A percentile compares a stretch with the other conserved stretches of the same genome.
These are phyloP conservation scores for Colletotrichum camelliae DNA, from an alignment of 2,329 filamentous ascomycete species.

Conservation along the genomic window DNA sequence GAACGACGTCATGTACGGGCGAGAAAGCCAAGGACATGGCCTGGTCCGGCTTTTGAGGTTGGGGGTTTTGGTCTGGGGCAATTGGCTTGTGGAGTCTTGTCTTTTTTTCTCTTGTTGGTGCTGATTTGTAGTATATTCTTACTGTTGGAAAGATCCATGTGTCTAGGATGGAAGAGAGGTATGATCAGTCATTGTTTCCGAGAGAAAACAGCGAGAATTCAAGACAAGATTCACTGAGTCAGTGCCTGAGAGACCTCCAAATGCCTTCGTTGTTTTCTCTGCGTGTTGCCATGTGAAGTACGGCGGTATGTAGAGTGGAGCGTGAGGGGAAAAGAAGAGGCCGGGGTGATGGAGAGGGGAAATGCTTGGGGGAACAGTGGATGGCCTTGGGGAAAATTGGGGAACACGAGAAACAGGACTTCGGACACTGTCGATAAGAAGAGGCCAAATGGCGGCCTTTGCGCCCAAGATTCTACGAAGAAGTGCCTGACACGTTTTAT, in stretches of 20 bases:
- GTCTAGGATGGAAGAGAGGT: background rate
- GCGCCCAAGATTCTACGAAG: background rate
- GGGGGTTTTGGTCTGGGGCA: background rate
- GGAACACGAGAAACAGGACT: background rate
- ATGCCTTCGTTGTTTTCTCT: background rate
- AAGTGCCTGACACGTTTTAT: background rate
- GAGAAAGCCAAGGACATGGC: background rate
- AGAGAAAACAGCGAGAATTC: background rate
- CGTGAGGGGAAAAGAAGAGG: background rate
- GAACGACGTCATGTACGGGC: conserved; percentile 11
- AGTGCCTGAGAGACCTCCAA: background rate
- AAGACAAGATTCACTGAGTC: background rate
- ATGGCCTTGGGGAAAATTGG: background rate
- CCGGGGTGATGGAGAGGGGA: background rate
- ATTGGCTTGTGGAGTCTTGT: background rate
- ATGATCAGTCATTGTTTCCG: background rate
- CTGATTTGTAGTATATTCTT: background rate
- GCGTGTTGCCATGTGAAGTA: background rate
- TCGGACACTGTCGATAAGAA: background rate
- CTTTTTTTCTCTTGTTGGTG: background rate
- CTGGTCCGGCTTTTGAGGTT: background rate
- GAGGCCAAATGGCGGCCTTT: background rate
- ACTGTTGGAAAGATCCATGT: background rate
- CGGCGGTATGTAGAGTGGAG: background rate
- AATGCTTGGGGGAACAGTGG: background rate